These are phyloP conservation scores for Aureobasidium sp. DNA, from an alignment of 2,329 filamentous ascomycete genomes.

Conservation along the genomic window DNA sequence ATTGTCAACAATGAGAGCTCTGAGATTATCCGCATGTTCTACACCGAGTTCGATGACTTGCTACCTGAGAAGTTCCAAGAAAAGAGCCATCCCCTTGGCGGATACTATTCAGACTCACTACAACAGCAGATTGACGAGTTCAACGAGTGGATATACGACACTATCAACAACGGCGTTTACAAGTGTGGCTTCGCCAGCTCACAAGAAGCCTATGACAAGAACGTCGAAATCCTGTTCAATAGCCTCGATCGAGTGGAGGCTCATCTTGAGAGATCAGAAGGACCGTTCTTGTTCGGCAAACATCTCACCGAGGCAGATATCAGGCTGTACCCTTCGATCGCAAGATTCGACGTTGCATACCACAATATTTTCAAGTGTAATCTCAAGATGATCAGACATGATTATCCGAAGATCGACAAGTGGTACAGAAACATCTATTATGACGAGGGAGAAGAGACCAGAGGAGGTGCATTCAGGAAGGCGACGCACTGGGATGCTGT, in stretches of 20 bases:
- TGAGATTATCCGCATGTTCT: slow-evolving; percentile 89
- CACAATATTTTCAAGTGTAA: slow-evolving; percentile 81
- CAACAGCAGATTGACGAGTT: slow-evolving; percentile 63
- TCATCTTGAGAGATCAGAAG: slow-evolving; percentile 51
- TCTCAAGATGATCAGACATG: slow-evolving; percentile 54
- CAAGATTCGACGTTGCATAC: slow-evolving; percentile 69
- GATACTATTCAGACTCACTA: slow-evolving; percentile 62
- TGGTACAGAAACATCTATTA: slow-evolving; percentile 44
- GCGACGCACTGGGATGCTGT: slow-evolving; percentile 39
- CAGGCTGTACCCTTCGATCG: slow-evolving; percentile 60
- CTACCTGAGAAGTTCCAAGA: slow-evolving; percentile 50
- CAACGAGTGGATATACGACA: slow-evolving; percentile 72
- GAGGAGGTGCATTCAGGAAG: slow-evolving; percentile 35
- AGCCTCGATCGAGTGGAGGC: slow-evolving; percentile 70
- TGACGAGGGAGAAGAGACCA: slow-evolving; percentile 37
- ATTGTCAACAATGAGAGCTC: slow-evolving; percentile 91
- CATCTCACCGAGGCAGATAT: slow-evolving; percentile 76
- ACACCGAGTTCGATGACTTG: slow-evolving; percentile 64
- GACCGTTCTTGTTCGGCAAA: slow-evolving; percentile 68
- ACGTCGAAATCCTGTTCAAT: slow-evolving; percentile 64
- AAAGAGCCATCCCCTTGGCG: slow-evolving; percentile 44
- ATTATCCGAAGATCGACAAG: slow-evolving; percentile 45
- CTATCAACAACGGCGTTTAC: slow-evolving; percentile 49
- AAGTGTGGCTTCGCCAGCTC: slow-evolving; percentile 73
- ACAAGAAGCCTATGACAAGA: slow-evolving; percentile 72